Evolutionary conservation across 2,329 filamentous ascomycete species (phyloP), one percentile per base, ranked within the genome.

Genomic region (Onygenales sp.): DNA sequence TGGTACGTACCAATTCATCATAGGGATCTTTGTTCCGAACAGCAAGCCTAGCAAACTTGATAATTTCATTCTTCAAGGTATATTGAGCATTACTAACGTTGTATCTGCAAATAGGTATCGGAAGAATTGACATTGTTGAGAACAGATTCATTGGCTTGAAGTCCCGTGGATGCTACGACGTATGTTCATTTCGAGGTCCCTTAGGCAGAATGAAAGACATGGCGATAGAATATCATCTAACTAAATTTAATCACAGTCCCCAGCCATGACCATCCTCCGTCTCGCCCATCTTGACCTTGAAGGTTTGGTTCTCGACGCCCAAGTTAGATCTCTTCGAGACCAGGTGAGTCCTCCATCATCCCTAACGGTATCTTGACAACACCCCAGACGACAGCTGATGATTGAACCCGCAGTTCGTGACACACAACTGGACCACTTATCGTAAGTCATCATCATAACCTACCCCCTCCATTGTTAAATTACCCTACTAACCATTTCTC

Each of bases 51-150:
- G 3, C 39, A 27, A 27, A 27, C 3, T 42, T 42, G 2, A 3
- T 6, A 42, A 13, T 42, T 42, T 14, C 39, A 3, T 42, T 17
- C 6, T 13, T 13, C 21, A 17, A 6, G 2, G 14, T 31, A n/a
- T 31, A 17, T n/a, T n/a, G 27, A 14, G 37, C 31, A 52, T 36
- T 13, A 33, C 21, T 27, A 27, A 27, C 21, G 32, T 11, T 14
- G 6, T 14, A 40, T 44, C 8, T 27, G 21, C 21, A 27, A 27
- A 27, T 33, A 58, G 86, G 86, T 65, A 80, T 89, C 57, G 86
- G 86, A 62, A 76, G 86, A 60, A 83, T 89, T 62, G 86, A 89
- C 69, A 89, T 89, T 64, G 85, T 88, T 56, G 85, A 87, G 67
- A 85, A 85, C 72, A 78, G 86, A 49, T 86, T 83, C 73, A 84